Base-by-base conservation (phyloP, 1,284 basidiomycete species). In the Trichosporon ovoides region DNA sequence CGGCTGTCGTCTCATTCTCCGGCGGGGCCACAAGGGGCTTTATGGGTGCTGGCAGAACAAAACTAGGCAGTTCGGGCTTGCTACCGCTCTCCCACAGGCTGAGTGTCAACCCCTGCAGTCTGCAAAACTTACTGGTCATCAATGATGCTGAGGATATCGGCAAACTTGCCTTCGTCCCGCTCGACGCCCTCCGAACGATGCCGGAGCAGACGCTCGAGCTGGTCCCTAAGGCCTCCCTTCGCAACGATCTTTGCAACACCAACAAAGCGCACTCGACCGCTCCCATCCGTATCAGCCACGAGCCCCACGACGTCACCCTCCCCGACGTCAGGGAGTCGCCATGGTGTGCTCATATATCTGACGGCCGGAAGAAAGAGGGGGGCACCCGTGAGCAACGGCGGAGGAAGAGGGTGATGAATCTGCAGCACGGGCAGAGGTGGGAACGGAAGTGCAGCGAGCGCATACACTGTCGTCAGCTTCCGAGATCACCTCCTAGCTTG, bases 371-470 rank as follows among this genome's bases (percentile, higher is more conserved):
- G 66, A 66, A 77, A 77, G 7, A 77, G 64, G 0, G 76, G 73
- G 35, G 83, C 58, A 84, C 89, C 53, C 77, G 74, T 54, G 80
- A 75, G 52, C 3, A 77, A 63, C 3, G 75, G 75, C 14, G 75
- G 72, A 18, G 76, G 75, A 13, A 75, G 62, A 1, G 74, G 74
- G 36, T 69, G 52, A 48, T 75, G 72, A 14, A 77, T 59, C 50
- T 75, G 71, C 33, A 77, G 55, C 3, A 72, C 58, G 1, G 74
- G 73, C 6, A 69, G 61, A 6, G 56, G 50, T 7, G 71, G 68
- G 4, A 71, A 20, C 3, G 63, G 62, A 7, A 61, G 54, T 2
- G 20, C 52, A 1, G 72, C 65, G 11, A 76, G 65, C 3, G 69
- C 58, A 40, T 59, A 69, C 19, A 74, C 72, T 75, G 86, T 2